Percentiles rank a stretch among this genome's conserved stretches.
These are phyloP conservation scores for Xylariaceae sp. DNA, from an alignment of 2,329 filamentous ascomycete species.

Conservation along the genomic window DNA sequence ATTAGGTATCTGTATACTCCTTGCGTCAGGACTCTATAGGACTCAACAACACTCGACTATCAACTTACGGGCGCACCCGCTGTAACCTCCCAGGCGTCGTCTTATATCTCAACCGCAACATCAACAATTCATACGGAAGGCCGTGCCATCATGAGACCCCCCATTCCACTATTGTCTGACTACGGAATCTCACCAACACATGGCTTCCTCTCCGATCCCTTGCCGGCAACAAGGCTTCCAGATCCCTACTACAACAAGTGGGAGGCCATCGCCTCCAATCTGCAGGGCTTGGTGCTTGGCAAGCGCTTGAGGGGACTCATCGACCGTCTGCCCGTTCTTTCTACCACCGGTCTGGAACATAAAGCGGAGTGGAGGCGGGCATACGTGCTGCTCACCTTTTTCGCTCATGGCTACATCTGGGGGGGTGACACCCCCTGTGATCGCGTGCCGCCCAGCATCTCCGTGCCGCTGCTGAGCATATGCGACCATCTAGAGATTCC, in stretches of 20 bases:
- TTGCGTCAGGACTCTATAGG: conserved; percentile 58
- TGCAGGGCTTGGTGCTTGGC: conserved; percentile 82
- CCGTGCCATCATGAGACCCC: conserved; percentile 49
- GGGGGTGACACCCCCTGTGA: conserved; percentile 80
- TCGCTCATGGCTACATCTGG: conserved; percentile 96
- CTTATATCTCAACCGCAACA: not conserved
- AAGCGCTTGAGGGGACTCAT: conserved; percentile 76
- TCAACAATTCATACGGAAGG: not conserved
- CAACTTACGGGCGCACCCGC: too few relatives aligned
- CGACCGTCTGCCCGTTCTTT: conserved; percentile 76
- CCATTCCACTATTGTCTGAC: conserved; percentile 62
- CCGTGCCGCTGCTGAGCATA: conserved; percentile 74
- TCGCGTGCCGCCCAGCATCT: conserved; percentile 72
- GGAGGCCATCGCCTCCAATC: conserved; percentile 80
- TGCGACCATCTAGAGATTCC: conserved; percentile 78
- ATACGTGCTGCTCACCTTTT: conserved; percentile 85
- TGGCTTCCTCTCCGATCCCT: conserved; percentile 81
- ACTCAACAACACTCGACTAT: conserved; percentile 30
- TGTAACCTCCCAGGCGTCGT: too few relatives aligned
- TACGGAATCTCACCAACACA: conserved; percentile 75
- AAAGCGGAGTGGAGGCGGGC: conserved; percentile 91
- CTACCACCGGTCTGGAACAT: conserved; percentile 73
- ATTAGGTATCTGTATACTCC: conserved; percentile 58
- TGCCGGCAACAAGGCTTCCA: conserved; percentile 74
- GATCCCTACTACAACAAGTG: conserved; percentile 93